These are phyloP conservation scores for Heritiera littoralis DNA, from an alignment of 345 rosid species.

Conservation along the genomic window DNA sequence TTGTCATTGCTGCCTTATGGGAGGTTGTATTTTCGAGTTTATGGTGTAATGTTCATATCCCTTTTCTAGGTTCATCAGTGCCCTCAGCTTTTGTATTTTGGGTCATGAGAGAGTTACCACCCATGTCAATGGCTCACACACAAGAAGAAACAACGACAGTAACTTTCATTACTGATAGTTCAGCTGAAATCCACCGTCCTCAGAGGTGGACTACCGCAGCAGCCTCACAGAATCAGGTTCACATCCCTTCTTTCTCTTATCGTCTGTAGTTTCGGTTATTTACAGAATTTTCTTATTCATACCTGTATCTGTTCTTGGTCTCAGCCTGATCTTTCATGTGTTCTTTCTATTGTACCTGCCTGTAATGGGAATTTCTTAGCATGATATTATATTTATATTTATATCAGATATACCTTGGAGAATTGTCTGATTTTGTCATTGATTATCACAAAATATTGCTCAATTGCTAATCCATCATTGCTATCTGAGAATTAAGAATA, in stretches of 20 bases:
- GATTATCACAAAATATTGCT: neutral
- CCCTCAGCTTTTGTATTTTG: conserved; percentile 63
- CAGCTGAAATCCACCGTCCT: conserved; percentile 31
- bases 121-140: conserved; percentile 16
- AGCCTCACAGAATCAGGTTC: conserved; percentile 51
- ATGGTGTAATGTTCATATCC: neutral
- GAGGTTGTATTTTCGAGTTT: neutral
- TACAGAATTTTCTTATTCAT: neutral
- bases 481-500: neutral
- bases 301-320: neutral
- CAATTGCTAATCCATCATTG: neutral
- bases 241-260: neutral
- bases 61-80: conserved; percentile 53
- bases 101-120: conserved; percentile 67
- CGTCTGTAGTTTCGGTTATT: neutral
- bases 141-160: conserved; percentile 44
- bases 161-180: conserved; percentile 42
- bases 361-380: neutral
- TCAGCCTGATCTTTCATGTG: neutral
- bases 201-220: conserved; percentile 46
- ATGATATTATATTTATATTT: neutral
- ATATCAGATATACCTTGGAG: neutral
- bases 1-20: neutral
- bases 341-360: neutral
- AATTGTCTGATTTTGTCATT: neutral